Evolutionary conservation across 768 basidiomycete genomes (phyloP).

Genomic region (Suillus plorans): DNA sequence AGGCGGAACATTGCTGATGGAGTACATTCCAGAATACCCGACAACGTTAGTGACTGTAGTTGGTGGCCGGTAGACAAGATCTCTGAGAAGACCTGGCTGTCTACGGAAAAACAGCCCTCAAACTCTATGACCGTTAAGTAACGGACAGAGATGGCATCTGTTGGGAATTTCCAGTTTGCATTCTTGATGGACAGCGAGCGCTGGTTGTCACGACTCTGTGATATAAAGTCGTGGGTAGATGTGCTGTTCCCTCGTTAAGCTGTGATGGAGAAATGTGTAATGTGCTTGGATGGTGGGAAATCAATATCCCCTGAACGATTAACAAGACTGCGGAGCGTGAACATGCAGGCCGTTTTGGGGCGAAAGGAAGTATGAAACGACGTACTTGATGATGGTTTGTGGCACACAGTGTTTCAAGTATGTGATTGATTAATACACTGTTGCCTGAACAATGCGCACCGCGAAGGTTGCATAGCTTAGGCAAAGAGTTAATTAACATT

Average conservation of each 20-base stretch:
- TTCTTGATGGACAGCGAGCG: slow-evolving; percentile 57
- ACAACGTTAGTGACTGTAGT: slow-evolving; percentile 60
- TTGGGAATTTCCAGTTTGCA: slow-evolving; percentile 56
- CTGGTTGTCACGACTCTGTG: slow-evolving; percentile 51
- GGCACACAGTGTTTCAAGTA: slow-evolving; percentile 53
- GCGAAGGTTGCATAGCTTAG: slow-evolving; percentile 57
- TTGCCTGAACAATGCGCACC: slow-evolving; percentile 62
- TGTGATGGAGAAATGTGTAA: slow-evolving; percentile 58
- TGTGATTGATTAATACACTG: slow-evolving; percentile 48
- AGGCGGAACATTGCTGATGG: slow-evolving; percentile 52
- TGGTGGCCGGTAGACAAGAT: slow-evolving; percentile 62
- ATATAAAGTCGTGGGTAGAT: slow-evolving; percentile 46
- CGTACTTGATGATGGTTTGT: slow-evolving; percentile 51
- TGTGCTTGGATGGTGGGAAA: slow-evolving; percentile 50
- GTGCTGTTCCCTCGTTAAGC: slow-evolving; percentile 42
- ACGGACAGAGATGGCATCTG: slow-evolving; percentile 51
- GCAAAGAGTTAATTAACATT: slow-evolving; percentile 69
- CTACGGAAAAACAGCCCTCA: slow-evolving; percentile 52
- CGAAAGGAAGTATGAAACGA: slow-evolving; percentile 15
- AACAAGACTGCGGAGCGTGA: slow-evolving; percentile 22
- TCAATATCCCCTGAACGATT: slow-evolving; percentile 46
- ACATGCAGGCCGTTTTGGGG: background rate
- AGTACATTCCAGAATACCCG: slow-evolving; percentile 52
- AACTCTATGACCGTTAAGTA: slow-evolving; percentile 67
- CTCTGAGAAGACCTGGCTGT: slow-evolving; percentile 53